Evolutionary conservation across 2,329 filamentous ascomycete genomes (phyloP).

Genomic region (Rugonectria rugulosa): DNA sequence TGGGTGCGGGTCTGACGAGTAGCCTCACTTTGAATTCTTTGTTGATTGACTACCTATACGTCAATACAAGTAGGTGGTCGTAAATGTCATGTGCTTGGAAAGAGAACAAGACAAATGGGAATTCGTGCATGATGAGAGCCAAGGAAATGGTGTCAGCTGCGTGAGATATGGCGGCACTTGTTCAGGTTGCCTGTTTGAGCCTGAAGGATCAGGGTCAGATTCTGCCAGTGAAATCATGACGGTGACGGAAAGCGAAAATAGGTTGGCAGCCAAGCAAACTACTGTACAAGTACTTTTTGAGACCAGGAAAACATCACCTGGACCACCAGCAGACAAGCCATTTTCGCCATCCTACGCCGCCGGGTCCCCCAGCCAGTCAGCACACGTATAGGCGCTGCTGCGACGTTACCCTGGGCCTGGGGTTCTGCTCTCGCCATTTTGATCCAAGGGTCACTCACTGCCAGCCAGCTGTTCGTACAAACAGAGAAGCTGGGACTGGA

Average conservation of each 20-base stretch:
- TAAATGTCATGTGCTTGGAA: no score
- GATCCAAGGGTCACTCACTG: background rate
- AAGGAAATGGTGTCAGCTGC: conserved; percentile 1
- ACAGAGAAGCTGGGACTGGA: no score
- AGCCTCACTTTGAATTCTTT: conserved; percentile 6
- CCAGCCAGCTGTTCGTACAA: no score
- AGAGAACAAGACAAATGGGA: background rate
- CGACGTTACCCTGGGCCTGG: conserved; percentile 15
- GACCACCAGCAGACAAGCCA: no score
- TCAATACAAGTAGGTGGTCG: background rate
- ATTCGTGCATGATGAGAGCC: background rate
- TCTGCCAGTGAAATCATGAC: no score
- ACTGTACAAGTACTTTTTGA: no score
- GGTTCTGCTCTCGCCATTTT: background rate
- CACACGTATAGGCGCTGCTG: background rate
- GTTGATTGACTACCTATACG: no score
- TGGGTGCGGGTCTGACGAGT: background rate
- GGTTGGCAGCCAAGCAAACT: no score
- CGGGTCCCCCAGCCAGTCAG: background rate
- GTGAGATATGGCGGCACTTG: background rate
- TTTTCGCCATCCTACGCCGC: no score
- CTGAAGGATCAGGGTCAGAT: no score
- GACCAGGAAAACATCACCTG: no score
- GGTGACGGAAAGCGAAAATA: no score
- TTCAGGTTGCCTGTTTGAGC: background rate